Base-by-base conservation (phyloP, 1,284 basidiomycete genomes). In the Calocybe gambosa region DNA sequence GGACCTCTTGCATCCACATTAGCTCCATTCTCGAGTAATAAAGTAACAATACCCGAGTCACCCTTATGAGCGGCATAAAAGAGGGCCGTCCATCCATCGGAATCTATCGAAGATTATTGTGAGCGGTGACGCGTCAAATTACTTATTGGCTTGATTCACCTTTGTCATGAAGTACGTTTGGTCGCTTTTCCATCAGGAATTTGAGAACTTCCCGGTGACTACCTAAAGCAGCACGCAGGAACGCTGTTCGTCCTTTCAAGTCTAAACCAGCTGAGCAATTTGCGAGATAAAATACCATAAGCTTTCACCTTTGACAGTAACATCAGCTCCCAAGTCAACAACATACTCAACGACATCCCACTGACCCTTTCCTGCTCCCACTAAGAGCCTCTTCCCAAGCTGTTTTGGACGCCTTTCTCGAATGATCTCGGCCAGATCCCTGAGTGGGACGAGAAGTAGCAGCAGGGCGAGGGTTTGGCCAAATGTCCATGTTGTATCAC, bases 381-480 rank as follows among this genome's bases (percentile, higher is more conserved):
- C 39, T 8, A 46, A 4, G 16, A 36, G 35, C 5, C 6, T 36
- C 35, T 18, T 36, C 15, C 13, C 35, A 9, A 36, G 15, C 38
- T 37, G 9, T 35, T 43, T 50, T 13, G 33, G 41, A 7, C 29
- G 35, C 15, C 15, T n/a, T 20, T 38, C 46, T 9, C 21, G 13
- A 13, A 50, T 10, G 2, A 45, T 34, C 18, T 46, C 40, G 12
- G 13, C 19, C n/a, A 52, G 16, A 39, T 52, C 49, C 8, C 40
- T 43, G 7, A 55, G 28, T 44, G 57, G 59, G 0, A 59, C 19
- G 12, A 60, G 16, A 8, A 61, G 49, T 6, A 61, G 46, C 10
- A 60, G 35, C 5, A 61, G 40, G n/a, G 58, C 55, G 31, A 61
- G 54, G 0, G 49, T 51, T 39, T 61, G 59, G 2, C 59, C 57